phyloP scores from a whole-genome alignment of 257 asterid species.

The Solanum gracilifrons region DNA sequence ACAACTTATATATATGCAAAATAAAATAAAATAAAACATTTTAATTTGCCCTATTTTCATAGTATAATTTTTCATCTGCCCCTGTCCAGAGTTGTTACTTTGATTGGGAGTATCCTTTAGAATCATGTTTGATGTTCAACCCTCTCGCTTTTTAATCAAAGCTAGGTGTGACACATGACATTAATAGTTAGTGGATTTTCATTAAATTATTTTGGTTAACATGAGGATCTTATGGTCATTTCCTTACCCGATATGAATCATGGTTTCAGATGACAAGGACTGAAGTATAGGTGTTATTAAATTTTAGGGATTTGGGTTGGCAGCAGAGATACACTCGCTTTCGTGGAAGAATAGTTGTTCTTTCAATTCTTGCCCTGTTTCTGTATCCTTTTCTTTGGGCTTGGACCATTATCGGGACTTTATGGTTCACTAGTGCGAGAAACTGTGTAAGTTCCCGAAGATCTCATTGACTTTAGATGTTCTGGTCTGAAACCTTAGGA shows the following conservation, averaged over 20 bases:
- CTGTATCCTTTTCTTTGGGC: constrained; percentile 86
- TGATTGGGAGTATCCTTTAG: not conserved
- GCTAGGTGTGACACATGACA: not conserved
- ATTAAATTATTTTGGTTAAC: not conserved
- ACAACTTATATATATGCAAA: not conserved
- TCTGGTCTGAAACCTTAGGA: not conserved
- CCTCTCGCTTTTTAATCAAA: not conserved
- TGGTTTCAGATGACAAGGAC: not conserved
- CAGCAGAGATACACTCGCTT: constrained; percentile 87
- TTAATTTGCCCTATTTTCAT: not conserved
- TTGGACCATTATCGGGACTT: constrained; percentile 79
- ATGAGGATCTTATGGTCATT: not conserved
- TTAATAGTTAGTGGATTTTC: not conserved
- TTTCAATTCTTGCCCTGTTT: constrained; percentile 56
- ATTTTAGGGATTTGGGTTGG: constrained; percentile 85
- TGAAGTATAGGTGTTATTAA: not conserved
- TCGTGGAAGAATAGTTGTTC: constrained; percentile 76
- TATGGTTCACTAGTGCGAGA: constrained; percentile 79
- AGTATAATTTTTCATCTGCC: not conserved
- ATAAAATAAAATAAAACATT: not conserved
- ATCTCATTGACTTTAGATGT: not conserved
- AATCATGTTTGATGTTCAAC: not conserved
- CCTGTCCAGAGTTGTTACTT: not conserved
- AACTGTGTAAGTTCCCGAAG: constrained; percentile 54
- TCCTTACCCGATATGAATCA: not conserved